Percentiles rank a stretch among this genome's conserved stretches.
Conservation (phyloP, 2,329 filamentous ascomycete species). For the Pseudogymnoascus sp. region DNA sequence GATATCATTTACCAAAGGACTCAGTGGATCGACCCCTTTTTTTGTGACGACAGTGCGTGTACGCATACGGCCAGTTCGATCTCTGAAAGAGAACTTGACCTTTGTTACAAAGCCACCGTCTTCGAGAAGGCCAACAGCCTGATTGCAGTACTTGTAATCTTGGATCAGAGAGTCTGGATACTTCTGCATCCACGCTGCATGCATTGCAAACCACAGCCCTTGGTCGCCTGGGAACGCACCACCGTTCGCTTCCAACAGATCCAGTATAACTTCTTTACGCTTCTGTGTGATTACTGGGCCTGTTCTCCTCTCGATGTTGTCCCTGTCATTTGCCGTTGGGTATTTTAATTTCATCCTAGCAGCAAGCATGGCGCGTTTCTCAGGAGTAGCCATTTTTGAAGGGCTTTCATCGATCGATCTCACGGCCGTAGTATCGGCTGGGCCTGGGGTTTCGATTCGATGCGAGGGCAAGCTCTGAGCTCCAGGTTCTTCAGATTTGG, state of each 20-base stretch:
- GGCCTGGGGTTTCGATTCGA: background rate
- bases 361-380: constrained; percentile 1
- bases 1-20: constrained; percentile 13
- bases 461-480: background rate
- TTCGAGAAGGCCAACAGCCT: constrained; percentile 21
- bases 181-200: constrained; percentile 22
- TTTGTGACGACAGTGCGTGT: constrained; percentile 16
- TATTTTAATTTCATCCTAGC: background rate
- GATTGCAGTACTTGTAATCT: constrained; percentile 19
- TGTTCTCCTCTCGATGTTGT: constrained; percentile 5
- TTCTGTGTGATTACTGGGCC: constrained; percentile 9
- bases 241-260: constrained; percentile 16
- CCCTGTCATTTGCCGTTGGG: background rate
- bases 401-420: background rate
- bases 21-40: constrained; percentile 13
- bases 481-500: background rate
- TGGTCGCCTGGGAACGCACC: constrained; percentile 24
- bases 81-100: constrained; percentile 14
- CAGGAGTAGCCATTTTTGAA: background rate
- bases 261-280: constrained; percentile 13
- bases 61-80: constrained; percentile 11
- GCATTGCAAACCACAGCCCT: constrained; percentile 24
- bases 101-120: constrained; percentile 15
- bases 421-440: background rate
- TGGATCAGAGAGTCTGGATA: constrained; percentile 17